Evolutionary conservation across 2,329 filamentous ascomycete species (phyloP).

Genomic region (Lecanicillium sp.): DNA sequence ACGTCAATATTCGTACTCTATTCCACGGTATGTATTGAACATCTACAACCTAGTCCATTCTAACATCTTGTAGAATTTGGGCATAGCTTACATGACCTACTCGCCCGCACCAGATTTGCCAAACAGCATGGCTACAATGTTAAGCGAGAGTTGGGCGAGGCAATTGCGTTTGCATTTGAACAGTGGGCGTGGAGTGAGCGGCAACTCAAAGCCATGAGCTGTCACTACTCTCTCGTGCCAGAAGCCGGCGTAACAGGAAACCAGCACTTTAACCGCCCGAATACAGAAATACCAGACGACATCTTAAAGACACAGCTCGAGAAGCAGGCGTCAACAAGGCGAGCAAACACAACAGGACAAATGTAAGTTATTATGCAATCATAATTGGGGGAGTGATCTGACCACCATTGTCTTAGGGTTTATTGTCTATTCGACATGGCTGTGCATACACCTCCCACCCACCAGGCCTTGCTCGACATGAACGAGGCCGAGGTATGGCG

Average conservation of each 20-base stretch:
- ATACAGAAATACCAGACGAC: neutral
- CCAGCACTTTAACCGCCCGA: neutral
- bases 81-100: neutral
- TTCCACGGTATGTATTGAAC: neutral
- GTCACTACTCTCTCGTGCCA: neutral
- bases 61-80: neutral
- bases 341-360: neutral
- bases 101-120: neutral
- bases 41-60: neutral
- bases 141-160: neutral
- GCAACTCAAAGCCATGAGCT: neutral
- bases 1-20: neutral
- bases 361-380: neutral
- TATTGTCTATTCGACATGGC: neutral
- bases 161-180: neutral
- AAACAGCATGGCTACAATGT: neutral
- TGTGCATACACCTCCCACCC: neutral
- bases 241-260: neutral
- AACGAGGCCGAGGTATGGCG: neutral
- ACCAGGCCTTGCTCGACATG: slow-evolving; percentile 1
- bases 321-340: neutral
- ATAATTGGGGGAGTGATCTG: neutral
- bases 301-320: neutral
- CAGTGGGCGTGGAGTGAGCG: neutral
- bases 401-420: neutral